These are phyloP conservation scores for Physocladia obscura DNA, from an alignment of 192 early-diverging fungal species.

Conservation along the genomic window DNA sequence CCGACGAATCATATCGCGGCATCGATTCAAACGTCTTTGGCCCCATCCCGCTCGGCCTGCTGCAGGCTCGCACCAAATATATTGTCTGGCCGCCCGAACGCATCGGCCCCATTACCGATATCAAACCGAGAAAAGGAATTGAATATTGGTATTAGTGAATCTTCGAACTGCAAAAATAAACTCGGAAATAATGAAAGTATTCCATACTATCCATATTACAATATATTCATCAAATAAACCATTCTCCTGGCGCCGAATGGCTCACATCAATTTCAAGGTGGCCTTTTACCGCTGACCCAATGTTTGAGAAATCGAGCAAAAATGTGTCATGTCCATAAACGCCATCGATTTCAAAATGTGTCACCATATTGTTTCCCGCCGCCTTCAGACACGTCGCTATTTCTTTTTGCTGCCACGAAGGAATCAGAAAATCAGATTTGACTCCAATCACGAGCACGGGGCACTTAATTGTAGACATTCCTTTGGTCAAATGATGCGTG, in stretches of 20 bases:
- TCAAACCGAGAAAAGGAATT: neutral
- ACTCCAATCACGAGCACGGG: conserved; percentile 91
- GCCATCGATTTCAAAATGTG: conserved; percentile 95
- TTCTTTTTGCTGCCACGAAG: conserved; percentile 92
- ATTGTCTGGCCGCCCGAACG: conserved; percentile 28
- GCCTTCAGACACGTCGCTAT: conserved; percentile 83
- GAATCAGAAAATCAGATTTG: conserved; percentile 94
- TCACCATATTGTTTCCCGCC: conserved; percentile 86
- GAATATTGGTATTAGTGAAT: neutral
- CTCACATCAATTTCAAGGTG: conserved; percentile 42
- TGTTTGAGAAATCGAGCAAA: conserved; percentile 83
- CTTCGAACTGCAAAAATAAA: no score
- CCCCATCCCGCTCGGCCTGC: conserved; percentile 32
- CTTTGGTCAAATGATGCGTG: conserved; percentile 57
- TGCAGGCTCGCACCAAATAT: conserved; percentile 12
- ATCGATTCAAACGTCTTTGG: conserved; percentile 37
- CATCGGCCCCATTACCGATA: conserved; percentile 1
- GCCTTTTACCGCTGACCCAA: conserved; percentile 93
- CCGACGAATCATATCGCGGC: conserved; percentile 27
- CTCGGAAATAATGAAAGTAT: no score
- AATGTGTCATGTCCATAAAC: conserved; percentile 98
- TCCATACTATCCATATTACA: no score
- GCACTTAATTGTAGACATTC: conserved; percentile 65
- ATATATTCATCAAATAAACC: no score
- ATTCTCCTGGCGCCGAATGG: conserved; percentile 3